Base-by-base conservation (phyloP, 1,284 basidiomycete species). In the Bondarzewia mesenterica region DNA sequence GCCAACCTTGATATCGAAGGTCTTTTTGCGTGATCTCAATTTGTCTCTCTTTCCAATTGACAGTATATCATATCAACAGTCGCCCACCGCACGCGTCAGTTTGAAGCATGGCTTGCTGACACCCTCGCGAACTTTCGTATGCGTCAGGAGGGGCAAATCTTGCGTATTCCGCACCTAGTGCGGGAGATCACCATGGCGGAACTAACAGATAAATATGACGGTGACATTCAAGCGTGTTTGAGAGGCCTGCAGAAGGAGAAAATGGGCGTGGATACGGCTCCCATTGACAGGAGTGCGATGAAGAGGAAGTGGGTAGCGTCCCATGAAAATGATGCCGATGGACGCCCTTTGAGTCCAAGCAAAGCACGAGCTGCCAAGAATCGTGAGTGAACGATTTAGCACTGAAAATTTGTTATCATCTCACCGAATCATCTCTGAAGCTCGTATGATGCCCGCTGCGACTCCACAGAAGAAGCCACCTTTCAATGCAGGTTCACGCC, bases 1-100 rank as follows among this genome's bases (percentile, higher is more conserved):
- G 74, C 75, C 41, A 89, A 89, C 61, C 73, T 89, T 46, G 85
- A 89, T 54, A 75, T 89, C 52, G 86, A 89, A 77, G 83, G 86
- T 85, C 12, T 22, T 22, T 4, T 15, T 40, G 55, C 14, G 60
- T 32, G 42, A 35, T 15, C 44, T 45, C 32, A n/a, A 47, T 20
- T 40, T 22, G 10, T 48, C 44, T 43, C 26, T 42, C 18, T 49
- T 42, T 18, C n/a, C 48, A 45, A 45, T 45, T 46, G 42, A 38
- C 49, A 52, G 22, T 40, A 39, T 16, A 39, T 44, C 25, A 40
- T 50, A 38, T 46, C 40, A 15, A 20, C 58, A 87, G 85, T 87
- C 52, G 75, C 80, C 50, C 82, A 85, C 63, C 76, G 82, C 38
- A 77, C 77, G 22, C 76, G 76, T 46, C 81, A 82, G 57, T 77